Evolutionary conservation across 2,329 filamentous ascomycete species (phyloP), one percentile per base, ranked within the genome.

Genomic region (Diaporthe amygdali): DNA sequence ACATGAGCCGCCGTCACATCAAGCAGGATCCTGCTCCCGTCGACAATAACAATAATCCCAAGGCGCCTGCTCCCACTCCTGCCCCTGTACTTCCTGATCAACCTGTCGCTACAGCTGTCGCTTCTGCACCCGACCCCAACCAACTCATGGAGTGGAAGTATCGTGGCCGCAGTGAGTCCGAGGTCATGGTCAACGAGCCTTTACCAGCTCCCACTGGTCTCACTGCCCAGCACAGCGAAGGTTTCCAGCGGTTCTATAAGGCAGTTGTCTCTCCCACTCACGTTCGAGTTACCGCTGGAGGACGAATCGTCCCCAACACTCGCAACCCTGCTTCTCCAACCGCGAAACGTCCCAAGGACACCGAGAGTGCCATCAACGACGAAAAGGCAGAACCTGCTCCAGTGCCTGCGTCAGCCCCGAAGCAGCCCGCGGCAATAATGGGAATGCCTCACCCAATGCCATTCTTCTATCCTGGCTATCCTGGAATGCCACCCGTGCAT

Each of bases 231-330:
- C 86, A 88, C 74, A 86, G 86, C 41, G 89, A 92, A 77, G 90
- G 90, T n/a, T 92, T 92, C 75, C 87, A 91, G 78, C 85, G 87
- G 66, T 92, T 92, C 77, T 92, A 90, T 81, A 90, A 90, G 77
- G 89, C 90, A 14, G 90, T 92, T n/a, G 86, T 89, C 5, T 92
- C 90, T 41, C 90, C 90, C 9, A 90, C 89, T 17, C 89, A 92
- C 78, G 87, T 92, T 73, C 88, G 90, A 20, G 90, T 92, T 63
- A 92, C 90, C 25, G 90, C 90, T 71, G 90, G 90, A 71, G 90
- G 90, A 51, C 85, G 89, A 46, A 92, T 92, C 75, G 90, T 92
- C 1, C 90, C 90, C 61, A 92, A 92, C 76, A 91, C 86, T 41
- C 85, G 89, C 52, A 71, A 71, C 15, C 82, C 85, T 2, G 81